phyloP scores from a whole-genome alignment of 495 filamentous ascomycete genomes.

The Daldinia vernicosa region DNA sequence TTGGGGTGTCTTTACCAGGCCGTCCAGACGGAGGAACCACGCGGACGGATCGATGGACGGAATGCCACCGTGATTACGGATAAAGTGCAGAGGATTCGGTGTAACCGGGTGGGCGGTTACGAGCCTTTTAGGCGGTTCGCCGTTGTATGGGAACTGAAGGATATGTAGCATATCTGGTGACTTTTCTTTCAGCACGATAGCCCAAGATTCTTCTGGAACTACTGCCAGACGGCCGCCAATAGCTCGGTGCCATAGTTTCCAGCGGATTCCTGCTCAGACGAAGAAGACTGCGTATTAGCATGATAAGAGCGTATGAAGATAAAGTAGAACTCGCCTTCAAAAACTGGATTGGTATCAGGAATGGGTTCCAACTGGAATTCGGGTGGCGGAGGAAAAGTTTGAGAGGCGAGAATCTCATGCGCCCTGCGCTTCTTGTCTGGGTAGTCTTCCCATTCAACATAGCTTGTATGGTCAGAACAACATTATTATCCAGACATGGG shows the following conservation, averaged over 20 bases:
- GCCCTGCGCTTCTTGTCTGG: slow-evolving; percentile 70
- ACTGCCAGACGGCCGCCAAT: slow-evolving; percentile 59
- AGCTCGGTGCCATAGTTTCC: slow-evolving; percentile 72
- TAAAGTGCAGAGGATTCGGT: slow-evolving; percentile 67
- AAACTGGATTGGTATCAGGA: slow-evolving; percentile 69
- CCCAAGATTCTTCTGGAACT: slow-evolving; percentile 66
- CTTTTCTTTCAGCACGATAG: slow-evolving; percentile 67
- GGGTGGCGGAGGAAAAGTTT: slow-evolving; percentile 65
- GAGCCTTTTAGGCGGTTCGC: slow-evolving; percentile 65
- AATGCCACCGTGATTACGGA: slow-evolving; percentile 73
- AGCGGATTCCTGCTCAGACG: slow-evolving; percentile 59
- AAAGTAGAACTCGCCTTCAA: slow-evolving; percentile 46
- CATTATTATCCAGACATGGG: neutral
- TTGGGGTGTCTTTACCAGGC: slow-evolving; percentile 65
- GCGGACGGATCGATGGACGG: slow-evolving; percentile 66
- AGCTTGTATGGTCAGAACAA: slow-evolving; percentile 41
- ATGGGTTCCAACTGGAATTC: slow-evolving; percentile 69
- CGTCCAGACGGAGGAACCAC: slow-evolving; percentile 62
- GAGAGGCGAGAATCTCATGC: slow-evolving; percentile 62
- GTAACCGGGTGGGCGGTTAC: slow-evolving; percentile 64
- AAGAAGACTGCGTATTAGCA: neutral
- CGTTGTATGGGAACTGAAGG: slow-evolving; percentile 76
- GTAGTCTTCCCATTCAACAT: slow-evolving; percentile 75
- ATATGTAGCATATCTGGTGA: slow-evolving; percentile 72
- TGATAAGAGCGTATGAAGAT: neutral